Evolutionary conservation across 139 green algal species (phyloP), one percentile per base, ranked within the genome.

Genomic region (Chlamydomonas sp.): DNA sequence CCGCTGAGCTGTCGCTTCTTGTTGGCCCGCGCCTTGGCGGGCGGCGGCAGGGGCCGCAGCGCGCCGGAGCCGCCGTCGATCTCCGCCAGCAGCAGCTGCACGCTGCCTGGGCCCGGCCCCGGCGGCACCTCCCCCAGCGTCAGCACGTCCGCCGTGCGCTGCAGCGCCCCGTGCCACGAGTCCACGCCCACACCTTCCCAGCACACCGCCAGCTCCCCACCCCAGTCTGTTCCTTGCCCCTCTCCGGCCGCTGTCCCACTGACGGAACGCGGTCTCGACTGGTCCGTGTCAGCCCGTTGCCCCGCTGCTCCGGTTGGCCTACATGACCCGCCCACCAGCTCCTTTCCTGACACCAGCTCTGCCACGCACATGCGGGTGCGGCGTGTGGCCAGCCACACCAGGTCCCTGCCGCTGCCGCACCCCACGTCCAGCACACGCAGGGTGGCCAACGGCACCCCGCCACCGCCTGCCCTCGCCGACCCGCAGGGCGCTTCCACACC

Each of bases 181-280:
- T 92, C 89, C 16, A 90, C 17, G 3, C 89, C 89, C 4, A 88
- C 88, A 14, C 88, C 88, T 69, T 90, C 74, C 89, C 89, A 92
- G 4, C 58, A 31, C 77, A 87, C 73, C 17, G 20, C 17, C 31
- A 87, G 72, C 16, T 72, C 58, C 68, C 8, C 69, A 2, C 18
- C 7, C 16, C 59, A 3, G 12, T 9, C 80, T 6, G 64, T 58
- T 12, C 58, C 5, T 4, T 64, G 12, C 31, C 31, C 31, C 31
- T 49, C 31, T 49, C 31, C 31, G 31, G 31, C 31, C 31, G 31
- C 31, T 49, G 69, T 67, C 68, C 60, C 14, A 59, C 63, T 64
- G 79, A 63, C 63, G 3, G 61, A 49, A 49, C 31, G 31, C 31
- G 31, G 31, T 49, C 31, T 49, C 31, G 31, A 49, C 31, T 49